A percentile compares a stretch with the other conserved stretches of the same genome.
These are phyloP conservation scores for Tolypocladium amazonense DNA, from an alignment of 2,329 filamentous ascomycete genomes.

Conservation along the genomic window DNA sequence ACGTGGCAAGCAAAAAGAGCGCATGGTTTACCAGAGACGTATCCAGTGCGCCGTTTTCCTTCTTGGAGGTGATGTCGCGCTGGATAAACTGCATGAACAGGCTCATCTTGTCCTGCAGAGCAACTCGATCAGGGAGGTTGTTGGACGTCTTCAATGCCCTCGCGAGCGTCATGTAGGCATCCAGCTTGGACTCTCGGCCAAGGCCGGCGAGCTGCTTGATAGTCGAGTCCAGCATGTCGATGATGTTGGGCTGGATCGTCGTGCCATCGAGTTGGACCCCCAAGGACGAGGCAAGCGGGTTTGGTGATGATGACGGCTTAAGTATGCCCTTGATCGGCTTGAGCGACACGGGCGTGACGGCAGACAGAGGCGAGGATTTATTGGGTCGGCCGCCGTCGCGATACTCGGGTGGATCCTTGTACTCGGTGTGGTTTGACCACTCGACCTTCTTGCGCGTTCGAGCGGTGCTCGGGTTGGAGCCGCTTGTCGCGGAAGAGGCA, in stretches of 20 bases:
- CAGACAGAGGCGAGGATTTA: constrained; percentile 29
- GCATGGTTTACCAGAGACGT: constrained; percentile 66
- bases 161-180: constrained; percentile 77
- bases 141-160: constrained; percentile 71
- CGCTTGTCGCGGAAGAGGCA: constrained; percentile 26
- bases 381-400: constrained; percentile 23
- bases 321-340: constrained; percentile 60
- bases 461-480: constrained; percentile 31
- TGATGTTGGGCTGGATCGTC: constrained; percentile 43
- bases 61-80: constrained; percentile 61
- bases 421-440: constrained; percentile 46
- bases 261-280: constrained; percentile 30
- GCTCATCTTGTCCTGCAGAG: constrained; percentile 64
- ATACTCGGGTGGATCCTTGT: constrained; percentile 41
- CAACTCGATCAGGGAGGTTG: constrained; percentile 64
- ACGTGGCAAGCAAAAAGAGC: constrained; percentile 63
- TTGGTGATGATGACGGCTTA: constrained; percentile 52
- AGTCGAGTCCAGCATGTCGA: constrained; percentile 75
- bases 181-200: constrained; percentile 62
- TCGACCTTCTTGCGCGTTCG: constrained; percentile 43
- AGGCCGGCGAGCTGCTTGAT: constrained; percentile 69
- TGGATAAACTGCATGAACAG: constrained; percentile 73
- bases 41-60: constrained; percentile 46
- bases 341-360: constrained; percentile 25
- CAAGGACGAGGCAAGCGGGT: constrained; percentile 29